Percentiles rank a stretch among this genome's conserved stretches.
phyloP scores from a whole-genome alignment of 2,329 filamentous ascomycete genomes.

The Byssochlamys sp. region DNA sequence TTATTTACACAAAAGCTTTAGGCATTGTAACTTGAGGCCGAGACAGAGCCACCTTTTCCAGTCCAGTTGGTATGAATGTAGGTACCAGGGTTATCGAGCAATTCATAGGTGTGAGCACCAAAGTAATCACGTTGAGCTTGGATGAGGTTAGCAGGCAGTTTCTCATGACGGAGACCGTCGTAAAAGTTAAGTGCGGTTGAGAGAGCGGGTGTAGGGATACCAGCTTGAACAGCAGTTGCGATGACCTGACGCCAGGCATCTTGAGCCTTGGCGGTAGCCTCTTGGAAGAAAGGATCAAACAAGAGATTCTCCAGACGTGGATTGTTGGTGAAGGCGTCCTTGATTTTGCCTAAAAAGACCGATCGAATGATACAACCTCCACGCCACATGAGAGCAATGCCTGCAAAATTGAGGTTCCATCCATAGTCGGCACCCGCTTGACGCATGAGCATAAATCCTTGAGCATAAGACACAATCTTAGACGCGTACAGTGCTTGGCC shows the following conservation, averaged over 20 bases:
- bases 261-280: constrained; percentile 95
- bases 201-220: constrained; percentile 93
- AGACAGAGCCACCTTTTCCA: constrained; percentile 91
- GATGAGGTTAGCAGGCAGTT: constrained; percentile 93
- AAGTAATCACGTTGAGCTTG: constrained; percentile 99
- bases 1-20: too few species aligned
- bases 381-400: constrained; percentile 99
- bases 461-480: constrained; percentile 99
- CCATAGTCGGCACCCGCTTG: constrained; percentile 64
- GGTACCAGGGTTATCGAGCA: constrained; percentile 69
- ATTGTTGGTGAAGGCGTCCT: constrained; percentile 86
- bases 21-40: constrained; percentile 93
- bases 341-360: constrained; percentile 99
- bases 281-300: constrained; percentile 99
- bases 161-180: constrained; percentile 94
- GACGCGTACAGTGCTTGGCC: constrained; percentile 98
- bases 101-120: constrained; percentile 89
- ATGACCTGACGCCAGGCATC: constrained; percentile 84
- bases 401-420: constrained; percentile 99
- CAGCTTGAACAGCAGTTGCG: constrained; percentile 80
- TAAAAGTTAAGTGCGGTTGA: constrained; percentile 96
- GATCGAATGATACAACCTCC: constrained; percentile 99
- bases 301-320: constrained; percentile 94
- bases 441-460: constrained; percentile 99
- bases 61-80: constrained; percentile 99